Conservation (phyloP, 2,329 filamentous ascomycete genomes). For the Lachnellula occidentalis region DNA sequence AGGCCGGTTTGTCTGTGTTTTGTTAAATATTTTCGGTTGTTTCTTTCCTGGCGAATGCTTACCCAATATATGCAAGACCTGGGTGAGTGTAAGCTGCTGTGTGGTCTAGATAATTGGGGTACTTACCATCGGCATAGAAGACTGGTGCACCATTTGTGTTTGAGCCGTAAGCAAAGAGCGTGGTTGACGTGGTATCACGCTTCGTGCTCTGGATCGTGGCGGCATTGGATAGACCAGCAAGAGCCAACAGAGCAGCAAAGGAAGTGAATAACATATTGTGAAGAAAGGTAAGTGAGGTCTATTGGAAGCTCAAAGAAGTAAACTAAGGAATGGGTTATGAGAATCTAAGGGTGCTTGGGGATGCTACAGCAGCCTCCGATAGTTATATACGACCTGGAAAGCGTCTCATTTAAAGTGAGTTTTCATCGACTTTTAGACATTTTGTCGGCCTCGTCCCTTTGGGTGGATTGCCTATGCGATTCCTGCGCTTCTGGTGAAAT, state of each 20-base stretch:
- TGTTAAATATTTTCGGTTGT: neutral
- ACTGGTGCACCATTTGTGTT: conserved; percentile 27
- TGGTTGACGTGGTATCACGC: conserved; percentile 2
- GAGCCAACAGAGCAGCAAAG: conserved; percentile 6
- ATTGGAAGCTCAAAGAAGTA: neutral
- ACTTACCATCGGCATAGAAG: conserved; percentile 33
- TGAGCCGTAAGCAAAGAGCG: conserved; percentile 30
- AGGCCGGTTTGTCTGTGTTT: neutral
- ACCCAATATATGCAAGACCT: conserved; percentile 33
- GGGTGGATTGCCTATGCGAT: neutral
- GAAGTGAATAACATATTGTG: conserved; percentile 12
- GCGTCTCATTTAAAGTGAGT: neutral
- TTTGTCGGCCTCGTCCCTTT: neutral
- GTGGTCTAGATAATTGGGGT: neutral
- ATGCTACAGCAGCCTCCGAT: neutral
- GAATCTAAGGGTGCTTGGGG: neutral
- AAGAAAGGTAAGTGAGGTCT: neutral
- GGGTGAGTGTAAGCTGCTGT: neutral
- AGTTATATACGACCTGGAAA: neutral
- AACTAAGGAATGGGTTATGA: neutral
- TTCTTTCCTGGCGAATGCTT: neutral
- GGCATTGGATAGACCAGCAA: conserved; percentile 4
- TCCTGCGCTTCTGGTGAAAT: too few relatives aligned
- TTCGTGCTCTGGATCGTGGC: conserved; percentile 4
- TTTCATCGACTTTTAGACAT: neutral